phyloP scores from a whole-genome alignment of 1,284 basidiomycete genomes.

The Mycena citricolor region DNA sequence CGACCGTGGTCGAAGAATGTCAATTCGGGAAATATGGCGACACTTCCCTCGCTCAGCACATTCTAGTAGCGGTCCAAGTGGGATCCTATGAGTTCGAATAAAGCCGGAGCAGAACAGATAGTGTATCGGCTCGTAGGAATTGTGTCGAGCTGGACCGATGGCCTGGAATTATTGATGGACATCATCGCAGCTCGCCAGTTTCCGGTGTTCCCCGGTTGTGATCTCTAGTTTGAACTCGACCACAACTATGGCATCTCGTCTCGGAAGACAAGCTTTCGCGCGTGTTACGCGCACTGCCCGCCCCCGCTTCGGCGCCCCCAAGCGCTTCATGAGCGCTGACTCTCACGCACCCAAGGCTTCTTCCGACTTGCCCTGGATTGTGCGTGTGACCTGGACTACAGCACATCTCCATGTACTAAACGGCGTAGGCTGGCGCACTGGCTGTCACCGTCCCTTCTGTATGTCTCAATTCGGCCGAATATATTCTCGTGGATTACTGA shows the following conservation, averaged over 20 bases:
- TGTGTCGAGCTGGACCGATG: too few relatives aligned
- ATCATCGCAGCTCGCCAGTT: too few relatives aligned
- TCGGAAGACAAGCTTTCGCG: conserved; percentile 21
- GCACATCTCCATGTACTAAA: not conserved
- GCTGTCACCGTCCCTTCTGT: conserved; percentile 1
- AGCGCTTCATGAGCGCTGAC: conserved; percentile 11
- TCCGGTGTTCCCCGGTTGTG: too few relatives aligned
- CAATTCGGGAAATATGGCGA: too few relatives aligned
- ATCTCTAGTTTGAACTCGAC: too few relatives aligned
- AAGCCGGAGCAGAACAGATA: too few relatives aligned
- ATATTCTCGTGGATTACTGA: conserved; percentile 12
- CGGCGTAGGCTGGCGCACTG: not conserved
- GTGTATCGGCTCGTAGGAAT: too few relatives aligned
- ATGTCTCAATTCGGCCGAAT: conserved; percentile 2
- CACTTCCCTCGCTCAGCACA: too few relatives aligned
- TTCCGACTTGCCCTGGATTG: conserved; percentile 5
- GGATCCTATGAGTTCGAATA: too few relatives aligned
- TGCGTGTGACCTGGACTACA: not conserved
- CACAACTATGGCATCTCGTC: conserved; percentile 24
- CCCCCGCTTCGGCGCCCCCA: conserved; percentile 14
- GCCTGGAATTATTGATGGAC: too few relatives aligned
- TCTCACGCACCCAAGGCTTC: conserved; percentile 10
- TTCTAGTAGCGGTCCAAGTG: too few relatives aligned
- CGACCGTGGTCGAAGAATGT: too few relatives aligned
- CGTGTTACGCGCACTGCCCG: conserved; percentile 19